Conservation (phyloP, 2,329 filamentous ascomycete species). For the Ascochyta koolunga region DNA sequence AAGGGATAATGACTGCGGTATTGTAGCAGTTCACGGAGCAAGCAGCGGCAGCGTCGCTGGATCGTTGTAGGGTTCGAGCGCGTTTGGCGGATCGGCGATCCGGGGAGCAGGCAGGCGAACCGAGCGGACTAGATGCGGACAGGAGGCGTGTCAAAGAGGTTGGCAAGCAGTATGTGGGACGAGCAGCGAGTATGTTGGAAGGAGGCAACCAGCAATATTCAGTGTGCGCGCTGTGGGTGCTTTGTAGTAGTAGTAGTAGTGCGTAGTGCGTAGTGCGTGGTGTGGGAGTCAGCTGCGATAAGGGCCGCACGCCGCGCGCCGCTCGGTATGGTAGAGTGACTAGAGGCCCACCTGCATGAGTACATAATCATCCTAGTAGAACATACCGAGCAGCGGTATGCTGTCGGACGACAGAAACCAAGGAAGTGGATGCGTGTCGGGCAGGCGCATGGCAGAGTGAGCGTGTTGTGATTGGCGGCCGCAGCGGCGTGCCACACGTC, state of each 20-base stretch:
- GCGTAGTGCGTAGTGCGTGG: neutral
- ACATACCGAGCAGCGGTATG: neutral
- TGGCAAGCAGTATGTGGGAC: constrained; percentile 8
- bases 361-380: no score
- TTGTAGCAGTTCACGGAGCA: constrained; percentile 27
- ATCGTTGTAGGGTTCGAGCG: constrained; percentile 15
- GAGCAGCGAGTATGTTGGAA: constrained; percentile 5
- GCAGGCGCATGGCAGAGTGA: constrained; percentile 15
- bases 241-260: constrained; percentile 2
- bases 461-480: constrained; percentile 8
- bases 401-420: constrained; percentile 15
- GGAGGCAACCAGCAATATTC: constrained; percentile 7
- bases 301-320: constrained; percentile 9
- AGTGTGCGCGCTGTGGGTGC: constrained; percentile 16
- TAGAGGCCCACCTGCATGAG: constrained; percentile 1
- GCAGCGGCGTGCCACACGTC: constrained; percentile 6
- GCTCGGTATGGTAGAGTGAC: neutral
- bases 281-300: constrained; percentile 18
- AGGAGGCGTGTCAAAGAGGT: constrained; percentile 12
- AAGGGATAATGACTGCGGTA: constrained; percentile 24
- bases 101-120: constrained; percentile 14
- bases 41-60: constrained; percentile 36
- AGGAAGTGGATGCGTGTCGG: constrained; percentile 14
- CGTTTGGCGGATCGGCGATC: constrained; percentile 35
- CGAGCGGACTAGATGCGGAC: constrained; percentile 9